Percentiles rank a stretch among this genome's conserved stretches.
Conservation (phyloP, 208 protist genomes). For the Leishmania tarentolae region DNA sequence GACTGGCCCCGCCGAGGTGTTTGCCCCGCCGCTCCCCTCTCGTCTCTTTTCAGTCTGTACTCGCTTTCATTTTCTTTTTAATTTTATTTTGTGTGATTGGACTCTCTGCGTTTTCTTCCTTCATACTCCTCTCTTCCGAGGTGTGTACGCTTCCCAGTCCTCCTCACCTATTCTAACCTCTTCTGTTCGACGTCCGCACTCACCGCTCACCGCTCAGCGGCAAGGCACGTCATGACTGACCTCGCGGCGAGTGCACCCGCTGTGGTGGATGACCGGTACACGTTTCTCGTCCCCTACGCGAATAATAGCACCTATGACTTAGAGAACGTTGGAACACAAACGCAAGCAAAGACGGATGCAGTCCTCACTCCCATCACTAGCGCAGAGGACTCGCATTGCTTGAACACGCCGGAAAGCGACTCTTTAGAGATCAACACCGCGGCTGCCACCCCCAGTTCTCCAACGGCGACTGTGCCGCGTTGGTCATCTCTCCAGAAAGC, state of each 20-base stretch:
- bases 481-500: slow-evolving; percentile 24
- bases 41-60: neutral
- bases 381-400: slow-evolving; percentile 22
- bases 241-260: neutral
- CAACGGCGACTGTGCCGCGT: neutral
- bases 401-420: slow-evolving; percentile 14
- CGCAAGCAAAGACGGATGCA: slow-evolving; percentile 12
- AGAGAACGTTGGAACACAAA: slow-evolving; percentile 7
- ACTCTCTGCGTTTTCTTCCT: neutral
- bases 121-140: neutral
- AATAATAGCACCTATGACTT: slow-evolving; percentile 23
- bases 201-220: neutral
- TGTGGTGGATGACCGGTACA: neutral
- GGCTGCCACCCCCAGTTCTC: neutral
- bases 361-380: slow-evolving; percentile 10
- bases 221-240: neutral
- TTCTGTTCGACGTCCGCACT: neutral
- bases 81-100: neutral
- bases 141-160: neutral
- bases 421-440: slow-evolving; percentile 14
- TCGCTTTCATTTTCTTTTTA: neutral
- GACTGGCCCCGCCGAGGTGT: neutral
- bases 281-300: neutral
- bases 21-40: neutral
- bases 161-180: neutral